Evolutionary conservation across 73 alveolate species (phyloP), one percentile per base, ranked within the genome.

Genomic region (Tetrahymena malaccensis): DNA sequence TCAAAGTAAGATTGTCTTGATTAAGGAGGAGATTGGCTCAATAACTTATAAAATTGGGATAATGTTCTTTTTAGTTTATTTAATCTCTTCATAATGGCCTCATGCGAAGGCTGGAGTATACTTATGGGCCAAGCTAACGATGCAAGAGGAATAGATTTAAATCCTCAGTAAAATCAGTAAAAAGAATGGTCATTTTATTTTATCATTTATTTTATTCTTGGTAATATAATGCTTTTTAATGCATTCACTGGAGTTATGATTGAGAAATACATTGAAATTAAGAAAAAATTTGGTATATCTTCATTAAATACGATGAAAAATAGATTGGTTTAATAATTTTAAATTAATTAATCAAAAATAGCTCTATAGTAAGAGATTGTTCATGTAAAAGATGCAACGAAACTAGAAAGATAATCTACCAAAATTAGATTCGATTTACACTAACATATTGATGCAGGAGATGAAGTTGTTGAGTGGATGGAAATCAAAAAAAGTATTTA

Each of bases 81-180:
- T 31, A 93, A 98, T 22, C 96, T 98, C 38, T 98, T 97, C 93
- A 98, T 94, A 10, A 93, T 97, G 34, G 70, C 97, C 13, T 85
- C 98, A 25, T 94, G 97, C 8, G 98, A 97, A 43, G 98, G 97
- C 9, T 97, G 98, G 98, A 70, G 96, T n/a, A 95, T 58, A 10
- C 95, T 96, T 27, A 96, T 96, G 97, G 38, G 84, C 55, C 43
- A 35, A 34, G 97, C 97, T 7, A 89, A 93, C 35, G 98, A 97
- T 44, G 43, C 97, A 22, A 94, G 85, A 25, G 97, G 96, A 1
- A 94, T 97, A 22, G 97, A 96, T 96, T 17, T 17, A 34, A 56
- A 97, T 43, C 97, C 97, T 56, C 94, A 85, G 22, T 25, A 38
- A 31, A 34, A 97, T 93, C 40, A 94, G 37, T 55, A 85, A 37